Evolutionary conservation across 1,284 basidiomycete species (phyloP), one percentile per base, ranked within the genome.

Genomic region (Gymnopus androsaceus): DNA sequence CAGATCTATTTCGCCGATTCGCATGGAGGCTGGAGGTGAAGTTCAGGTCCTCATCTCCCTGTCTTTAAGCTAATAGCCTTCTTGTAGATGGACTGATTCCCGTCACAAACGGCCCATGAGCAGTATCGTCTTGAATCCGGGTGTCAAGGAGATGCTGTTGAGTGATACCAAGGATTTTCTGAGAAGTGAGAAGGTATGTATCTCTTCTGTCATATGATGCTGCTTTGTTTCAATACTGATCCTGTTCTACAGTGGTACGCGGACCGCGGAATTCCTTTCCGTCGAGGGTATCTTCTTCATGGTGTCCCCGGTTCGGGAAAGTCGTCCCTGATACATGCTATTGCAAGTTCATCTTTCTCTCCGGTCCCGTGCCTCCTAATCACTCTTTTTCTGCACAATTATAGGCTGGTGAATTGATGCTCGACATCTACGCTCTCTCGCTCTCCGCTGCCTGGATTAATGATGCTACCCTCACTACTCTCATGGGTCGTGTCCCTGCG

Each of bases 1-100:
- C 88, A 92, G 68, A 90, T 92, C 34, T 92, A 90, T 67, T 90
- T 92, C 66, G 90, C 90, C 12, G 89, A 90, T 69, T 87, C 87
- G n/a, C 88, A 92, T 69, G 90, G 89, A 27, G 84, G 83, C 50
- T 92, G 90, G 90, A 76, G 88, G 48, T 50, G 0, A 17, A 6
- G 36, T 2, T 28, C 5, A n/a, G 3, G 6, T 33, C 33, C 25
- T n/a, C 33, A 25, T 49, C 12, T 37, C 3, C 23, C 25, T 34
- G 34, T 9, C 4, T 17, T 21, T 23, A 21, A 28, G n/a, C 21
- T 19, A 14, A 23, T 25, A 4, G 17, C 17, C 14, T n/a, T n/a
- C 4, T 8, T 25, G 21, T 36, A 50, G 48, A 47, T 92, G 88
- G 86, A 90, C 88, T 0, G 89, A 91, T 68, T 88, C 87, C 14